These are phyloP conservation scores for Apiotrichum montevideense DNA, from an alignment of 1,284 basidiomycete genomes.

Conservation along the genomic window DNA sequence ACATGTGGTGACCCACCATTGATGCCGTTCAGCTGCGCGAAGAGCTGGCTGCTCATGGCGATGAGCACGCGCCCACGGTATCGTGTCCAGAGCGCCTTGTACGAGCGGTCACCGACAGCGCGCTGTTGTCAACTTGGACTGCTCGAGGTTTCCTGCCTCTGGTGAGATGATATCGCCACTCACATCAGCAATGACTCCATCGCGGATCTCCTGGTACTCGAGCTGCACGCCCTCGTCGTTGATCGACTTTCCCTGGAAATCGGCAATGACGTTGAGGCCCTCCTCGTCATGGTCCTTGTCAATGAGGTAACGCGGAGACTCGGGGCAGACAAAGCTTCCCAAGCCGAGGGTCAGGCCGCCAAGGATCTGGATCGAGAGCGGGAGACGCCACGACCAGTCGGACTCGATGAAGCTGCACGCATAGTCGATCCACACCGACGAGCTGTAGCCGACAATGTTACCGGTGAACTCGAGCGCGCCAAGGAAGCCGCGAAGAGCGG, in stretches of 20 bases:
- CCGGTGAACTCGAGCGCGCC: conserved; percentile 97
- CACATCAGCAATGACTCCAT: conserved; percentile 75
- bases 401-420: conserved; percentile 81
- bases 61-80: conserved; percentile 86
- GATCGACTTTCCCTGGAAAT: conserved; percentile 81
- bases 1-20: conserved; percentile 95
- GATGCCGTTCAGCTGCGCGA: conserved; percentile 92
- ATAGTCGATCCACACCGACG: conserved; percentile 96
- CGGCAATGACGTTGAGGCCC: conserved; percentile 81
- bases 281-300: conserved; percentile 80
- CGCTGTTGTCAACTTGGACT: conserved; percentile 20
- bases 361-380: conserved; percentile 77
- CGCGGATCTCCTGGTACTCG: conserved; percentile 90
- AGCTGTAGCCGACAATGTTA: conserved; percentile 89
- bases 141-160: no score
- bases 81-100: conserved; percentile 75
- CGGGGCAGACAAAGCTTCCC: conserved; percentile 82
- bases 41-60: conserved; percentile 96
- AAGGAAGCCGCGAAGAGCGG: conserved; percentile 67
- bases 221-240: conserved; percentile 65
- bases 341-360: conserved; percentile 76
- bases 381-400: conserved; percentile 74
- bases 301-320: conserved; percentile 89
- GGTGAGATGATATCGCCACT: conserved; percentile 20
- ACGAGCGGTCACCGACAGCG: conserved; percentile 77